Base-by-base conservation (phyloP, 2,329 filamentous ascomycete genomes). In the Phoma sp. region DNA sequence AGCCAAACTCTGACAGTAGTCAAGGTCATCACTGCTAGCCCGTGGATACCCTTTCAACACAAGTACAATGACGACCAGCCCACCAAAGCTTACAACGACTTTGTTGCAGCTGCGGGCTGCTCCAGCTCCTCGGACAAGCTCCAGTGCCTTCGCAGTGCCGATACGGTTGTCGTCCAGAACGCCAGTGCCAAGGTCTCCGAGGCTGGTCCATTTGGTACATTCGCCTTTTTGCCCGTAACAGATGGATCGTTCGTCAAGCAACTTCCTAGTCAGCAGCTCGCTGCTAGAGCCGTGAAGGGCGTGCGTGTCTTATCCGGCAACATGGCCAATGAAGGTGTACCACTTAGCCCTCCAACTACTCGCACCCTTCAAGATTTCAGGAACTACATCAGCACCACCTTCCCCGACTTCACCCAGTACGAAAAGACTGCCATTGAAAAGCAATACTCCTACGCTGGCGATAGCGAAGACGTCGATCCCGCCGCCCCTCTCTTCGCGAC, bases 311-410 rank as follows among this genome's bases (percentile, higher is more conserved):
- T 74, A 3, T 64, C 69, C 3, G 67, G 65, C 55, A 73, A 73
- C 45, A 72, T 76, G 43, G 73, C 69, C 15, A 76, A 76, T 52
- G 77, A 79, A 63, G 77, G 78, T 24, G 51, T 80, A 62, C 67
- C 76, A 55, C 58, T 76, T 39, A 59, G 74, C 61, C 54, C 72
- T 55, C 47, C 71, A 36, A 71, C 61, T 7, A 61, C 64, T 9
- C 62, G 53, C 2, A 72, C 70, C 1, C 62, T 70, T 5, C 41
- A 62, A 24, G 70, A 64, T n/a, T 73, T 74, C 61, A 62, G 65
- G 9, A 27, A 57, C 46, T 74, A 73, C 45, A 43, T 74, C 51
- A 31, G 58, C 36, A 64, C 45, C 33, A 70, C 70, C 9, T 73
- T 72, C 38, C 70, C 74, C 9, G 67, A 69, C 53, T 79, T 78